Conservation (phyloP, 2,329 filamentous ascomycete genomes). For the Colletotrichum sp. region DNA sequence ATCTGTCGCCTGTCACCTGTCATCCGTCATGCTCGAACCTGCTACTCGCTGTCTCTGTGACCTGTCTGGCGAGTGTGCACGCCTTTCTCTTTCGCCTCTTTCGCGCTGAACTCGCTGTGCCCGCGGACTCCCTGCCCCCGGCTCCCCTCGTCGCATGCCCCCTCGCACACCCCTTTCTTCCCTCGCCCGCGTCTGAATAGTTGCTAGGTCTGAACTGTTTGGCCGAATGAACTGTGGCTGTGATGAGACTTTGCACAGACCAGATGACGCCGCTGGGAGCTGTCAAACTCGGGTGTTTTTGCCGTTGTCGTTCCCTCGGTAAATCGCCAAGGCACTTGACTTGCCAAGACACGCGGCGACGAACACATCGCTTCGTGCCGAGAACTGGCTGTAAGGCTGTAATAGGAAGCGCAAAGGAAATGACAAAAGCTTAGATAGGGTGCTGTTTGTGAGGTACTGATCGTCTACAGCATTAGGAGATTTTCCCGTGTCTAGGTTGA, state of each 20-base stretch:
- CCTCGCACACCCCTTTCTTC: not conserved
- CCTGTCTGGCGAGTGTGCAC: not conserved
- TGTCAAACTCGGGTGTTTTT: not conserved
- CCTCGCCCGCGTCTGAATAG: not conserved
- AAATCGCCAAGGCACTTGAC: not conserved
- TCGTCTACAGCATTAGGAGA: not conserved
- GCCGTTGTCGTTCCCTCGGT: not conserved
- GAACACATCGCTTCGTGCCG: not conserved
- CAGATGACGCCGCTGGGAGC: not conserved
- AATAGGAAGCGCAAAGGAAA: not conserved
- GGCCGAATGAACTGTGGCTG: not conserved
- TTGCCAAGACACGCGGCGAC: not conserved
- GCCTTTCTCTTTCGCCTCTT: not conserved
- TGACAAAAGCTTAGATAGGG: not conserved
- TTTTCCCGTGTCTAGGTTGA: not conserved
- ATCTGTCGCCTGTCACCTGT: conserved; percentile 6
- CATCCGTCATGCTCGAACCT: not conserved
- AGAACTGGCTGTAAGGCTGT: not conserved
- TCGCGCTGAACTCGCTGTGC: not conserved
- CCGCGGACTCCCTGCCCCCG: not conserved
- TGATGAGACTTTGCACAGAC: not conserved
- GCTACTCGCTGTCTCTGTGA: not conserved
- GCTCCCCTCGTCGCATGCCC: not conserved
- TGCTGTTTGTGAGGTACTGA: not conserved
- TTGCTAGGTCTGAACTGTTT: not conserved